Conservation (phyloP, 371 early-diverging fungal genomes). For the Mucor ambiguus region DNA sequence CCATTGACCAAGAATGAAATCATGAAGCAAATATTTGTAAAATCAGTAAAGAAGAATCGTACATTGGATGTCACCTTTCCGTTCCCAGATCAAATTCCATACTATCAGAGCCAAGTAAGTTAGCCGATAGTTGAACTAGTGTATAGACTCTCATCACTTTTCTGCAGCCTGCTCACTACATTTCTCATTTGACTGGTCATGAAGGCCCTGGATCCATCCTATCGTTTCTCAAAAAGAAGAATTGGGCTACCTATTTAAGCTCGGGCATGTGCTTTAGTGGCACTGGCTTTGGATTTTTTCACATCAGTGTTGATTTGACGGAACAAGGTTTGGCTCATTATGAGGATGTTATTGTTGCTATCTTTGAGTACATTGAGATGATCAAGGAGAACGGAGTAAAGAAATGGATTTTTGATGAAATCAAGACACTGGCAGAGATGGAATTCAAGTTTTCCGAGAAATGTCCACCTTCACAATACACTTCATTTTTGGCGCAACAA, state of each 20-base stretch:
- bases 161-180: slow-evolving; percentile 66
- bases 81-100: slow-evolving; percentile 70
- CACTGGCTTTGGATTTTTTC: slow-evolving; percentile 81
- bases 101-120: slow-evolving; percentile 59
- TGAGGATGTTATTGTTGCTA: slow-evolving; percentile 75
- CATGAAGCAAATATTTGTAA: slow-evolving; percentile 67
- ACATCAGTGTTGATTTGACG: slow-evolving; percentile 80
- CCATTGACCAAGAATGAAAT: slow-evolving; percentile 76
- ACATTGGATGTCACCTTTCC: slow-evolving; percentile 80
- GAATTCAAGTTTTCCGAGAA: slow-evolving; percentile 85
- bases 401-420: slow-evolving; percentile 84
- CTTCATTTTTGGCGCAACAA: slow-evolving; percentile 45
- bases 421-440: slow-evolving; percentile 65
- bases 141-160: neutral
- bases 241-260: slow-evolving; percentile 84
- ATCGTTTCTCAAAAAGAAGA: slow-evolving; percentile 81
- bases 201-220: slow-evolving; percentile 87
- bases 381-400: slow-evolving; percentile 68
- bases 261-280: slow-evolving; percentile 68
- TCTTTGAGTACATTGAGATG: slow-evolving; percentile 92
- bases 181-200: slow-evolving; percentile 84
- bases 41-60: slow-evolving; percentile 81
- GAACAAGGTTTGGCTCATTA: slow-evolving; percentile 79
- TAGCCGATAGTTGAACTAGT: neutral
- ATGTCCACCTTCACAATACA: slow-evolving; percentile 57